Base-by-base conservation (phyloP, 139 green algal species). In the Tetradesmus lagerheimii region DNA sequence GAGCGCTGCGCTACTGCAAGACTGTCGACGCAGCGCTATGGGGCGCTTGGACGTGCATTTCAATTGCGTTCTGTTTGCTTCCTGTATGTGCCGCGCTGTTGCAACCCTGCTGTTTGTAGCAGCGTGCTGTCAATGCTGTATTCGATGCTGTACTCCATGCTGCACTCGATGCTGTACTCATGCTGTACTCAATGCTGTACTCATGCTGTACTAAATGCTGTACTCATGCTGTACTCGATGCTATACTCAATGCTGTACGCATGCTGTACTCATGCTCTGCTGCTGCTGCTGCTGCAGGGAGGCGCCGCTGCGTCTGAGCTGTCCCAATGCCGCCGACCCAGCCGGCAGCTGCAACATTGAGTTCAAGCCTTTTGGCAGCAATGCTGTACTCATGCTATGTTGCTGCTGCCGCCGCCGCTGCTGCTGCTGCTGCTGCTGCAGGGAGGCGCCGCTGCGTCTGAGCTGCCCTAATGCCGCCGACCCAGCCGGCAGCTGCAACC, bases 361-460 rank as follows among this genome's bases (percentile, higher is more conserved):
- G 91, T 75, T 92, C 66, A 97, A 97, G 90, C 38, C 87, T 0
- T 71, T 93, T 80, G 95, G 97, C 47, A 91, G 53, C 29, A 92
- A 1, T 1, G 20, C 35, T 39, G 35, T 41, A n/a, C 75, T 41
- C 75, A 8, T 45, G 35, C 75, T 43, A 2, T n/a, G n/a, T n/a
- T n/a, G n/a, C n/a, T n/a, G n/a, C n/a, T n/a, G n/a, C n/a, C n/a
- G n/a, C n/a, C n/a, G n/a, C n/a, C n/a, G n/a, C n/a, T 81, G 75
- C 75, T 81, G 75, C 35, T 81, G 75, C 75, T 39, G 75, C 75
- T 81, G 75, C 75, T 81, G 75, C 75, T 81, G 57, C 57, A 71
- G 83, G 1, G 83, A 88, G 41, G 83, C 83, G 6, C 83, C 83
- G 20, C 83, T 88, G 62, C 76, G 83, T 20, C 34, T 88, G 35